Evolutionary conservation across 2,329 filamentous ascomycete genomes (phyloP).

Genomic region (Fusarium domesticum): DNA sequence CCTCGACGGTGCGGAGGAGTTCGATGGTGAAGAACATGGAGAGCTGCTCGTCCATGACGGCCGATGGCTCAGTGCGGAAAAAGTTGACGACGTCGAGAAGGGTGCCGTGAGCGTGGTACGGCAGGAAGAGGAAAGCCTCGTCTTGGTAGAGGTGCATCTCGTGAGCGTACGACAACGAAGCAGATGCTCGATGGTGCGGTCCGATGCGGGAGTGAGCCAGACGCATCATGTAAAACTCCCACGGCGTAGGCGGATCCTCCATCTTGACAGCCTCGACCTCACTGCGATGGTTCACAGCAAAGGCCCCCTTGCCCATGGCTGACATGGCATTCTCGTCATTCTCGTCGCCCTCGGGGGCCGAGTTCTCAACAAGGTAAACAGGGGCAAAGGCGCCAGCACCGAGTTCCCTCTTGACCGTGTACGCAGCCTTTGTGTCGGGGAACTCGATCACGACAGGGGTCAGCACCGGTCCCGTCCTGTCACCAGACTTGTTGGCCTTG

Average conservation of each 20-base stretch:
- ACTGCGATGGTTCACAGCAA: slow-evolving; percentile 54
- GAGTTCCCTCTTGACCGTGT: slow-evolving; percentile 79
- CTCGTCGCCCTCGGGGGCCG: slow-evolving; percentile 48
- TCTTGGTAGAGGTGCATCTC: slow-evolving; percentile 90
- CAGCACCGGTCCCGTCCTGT: slow-evolving; percentile 58
- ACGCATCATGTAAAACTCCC: slow-evolving; percentile 97
- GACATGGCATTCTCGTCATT: slow-evolving; percentile 43
- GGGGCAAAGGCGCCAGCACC: slow-evolving; percentile 93
- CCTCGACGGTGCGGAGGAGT: slow-evolving; percentile 84
- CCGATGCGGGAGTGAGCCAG: slow-evolving; percentile 74
- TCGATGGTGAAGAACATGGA: slow-evolving; percentile 97
- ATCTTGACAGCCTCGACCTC: slow-evolving; percentile 86
- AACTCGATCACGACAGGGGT: slow-evolving; percentile 67
- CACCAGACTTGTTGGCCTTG: slow-evolving; percentile 56
- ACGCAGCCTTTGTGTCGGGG: slow-evolving; percentile 60
- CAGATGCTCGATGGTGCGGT: slow-evolving; percentile 64
- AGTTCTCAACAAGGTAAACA: slow-evolving; percentile 84
- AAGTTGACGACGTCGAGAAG: slow-evolving; percentile 92
- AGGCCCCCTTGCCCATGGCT: slow-evolving; percentile 60
- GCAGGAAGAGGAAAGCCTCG: slow-evolving; percentile 85
- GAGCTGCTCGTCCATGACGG: slow-evolving; percentile 82
- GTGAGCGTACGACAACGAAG: slow-evolving; percentile 78
- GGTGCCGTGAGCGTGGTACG: slow-evolving; percentile 85
- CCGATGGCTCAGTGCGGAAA: slow-evolving; percentile 67
- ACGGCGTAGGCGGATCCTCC: slow-evolving; percentile 82